These are phyloP conservation scores for Pilatotrama ljubarskyi DNA, from an alignment of 768 basidiomycete genomes.

Conservation along the genomic window DNA sequence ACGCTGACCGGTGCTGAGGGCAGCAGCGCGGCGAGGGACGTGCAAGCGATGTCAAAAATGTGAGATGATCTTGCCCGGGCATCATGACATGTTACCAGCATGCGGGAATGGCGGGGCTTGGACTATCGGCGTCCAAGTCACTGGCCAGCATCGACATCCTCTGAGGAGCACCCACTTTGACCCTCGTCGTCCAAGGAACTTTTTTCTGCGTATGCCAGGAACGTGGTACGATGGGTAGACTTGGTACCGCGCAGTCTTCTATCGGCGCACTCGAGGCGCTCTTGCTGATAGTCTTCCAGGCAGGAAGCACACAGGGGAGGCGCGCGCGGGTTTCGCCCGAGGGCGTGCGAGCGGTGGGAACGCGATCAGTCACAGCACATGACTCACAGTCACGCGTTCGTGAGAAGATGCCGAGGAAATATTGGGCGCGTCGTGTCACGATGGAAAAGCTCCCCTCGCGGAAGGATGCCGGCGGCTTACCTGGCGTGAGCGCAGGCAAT, in stretches of 20 bases:
- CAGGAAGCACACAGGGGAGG: neutral
- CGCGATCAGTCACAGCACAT: conserved; percentile 20
- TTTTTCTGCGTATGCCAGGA: neutral
- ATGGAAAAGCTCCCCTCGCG: too few relatives aligned
- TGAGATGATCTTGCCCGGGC: neutral
- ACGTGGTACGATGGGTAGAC: neutral
- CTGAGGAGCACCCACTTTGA: too few relatives aligned
- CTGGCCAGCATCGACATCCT: too few relatives aligned
- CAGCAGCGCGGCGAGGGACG: neutral
- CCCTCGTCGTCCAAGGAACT: neutral
- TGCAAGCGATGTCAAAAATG: too few relatives aligned
- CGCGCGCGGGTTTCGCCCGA: neutral
- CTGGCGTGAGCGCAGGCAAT: too few relatives aligned
- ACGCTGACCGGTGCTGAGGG: neutral
- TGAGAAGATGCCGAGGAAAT: neutral
- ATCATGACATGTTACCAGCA: neutral
- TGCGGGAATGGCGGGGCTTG: neutral
- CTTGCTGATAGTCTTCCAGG: neutral
- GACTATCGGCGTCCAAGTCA: too few relatives aligned
- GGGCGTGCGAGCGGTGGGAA: neutral
- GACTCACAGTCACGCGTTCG: conserved; percentile 9
- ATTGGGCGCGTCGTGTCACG: neutral
- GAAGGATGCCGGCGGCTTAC: too few relatives aligned
- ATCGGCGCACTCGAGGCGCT: neutral
- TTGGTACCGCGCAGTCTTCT: neutral